Evolutionary conservation across 75 land plant species (phyloP).

Genomic region (Gnetum montanum): DNA sequence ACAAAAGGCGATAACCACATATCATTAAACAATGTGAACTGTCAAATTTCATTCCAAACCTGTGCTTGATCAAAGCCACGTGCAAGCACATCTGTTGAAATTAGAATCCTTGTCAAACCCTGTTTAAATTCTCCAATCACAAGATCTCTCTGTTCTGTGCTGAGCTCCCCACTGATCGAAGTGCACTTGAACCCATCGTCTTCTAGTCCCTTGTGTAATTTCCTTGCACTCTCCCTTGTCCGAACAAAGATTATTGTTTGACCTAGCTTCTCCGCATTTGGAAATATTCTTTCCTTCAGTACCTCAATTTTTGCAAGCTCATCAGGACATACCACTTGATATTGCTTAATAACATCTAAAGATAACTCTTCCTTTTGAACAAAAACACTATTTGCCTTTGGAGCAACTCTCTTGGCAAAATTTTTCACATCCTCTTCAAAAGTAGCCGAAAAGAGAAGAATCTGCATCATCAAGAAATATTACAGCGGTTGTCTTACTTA

Average conservation of each 20-base stretch:
- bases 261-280: conserved; percentile 74
- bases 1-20: neutral
- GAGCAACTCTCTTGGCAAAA: conserved; percentile 43
- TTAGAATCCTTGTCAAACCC: conserved; percentile 82
- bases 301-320: conserved; percentile 58
- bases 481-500: neutral
- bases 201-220: conserved; percentile 44
- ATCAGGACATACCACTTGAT: conserved; percentile 73
- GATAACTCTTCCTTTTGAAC: conserved; percentile 92
- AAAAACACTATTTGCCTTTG: conserved; percentile 67
- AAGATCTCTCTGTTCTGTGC: conserved; percentile 60
- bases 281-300: conserved; percentile 81
- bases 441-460: conserved; percentile 91
- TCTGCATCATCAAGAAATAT: conserved; percentile 25
- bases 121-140: conserved; percentile 76
- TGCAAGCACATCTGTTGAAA: conserved; percentile 91
- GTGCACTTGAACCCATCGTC: conserved; percentile 73
- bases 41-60: conserved; percentile 32
- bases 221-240: conserved; percentile 49
- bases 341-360: conserved; percentile 77
- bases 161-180: conserved; percentile 65
- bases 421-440: conserved; percentile 76
- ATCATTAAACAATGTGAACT: neutral
- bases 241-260: conserved; percentile 90
- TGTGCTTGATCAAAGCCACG: conserved; percentile 94